Percentiles rank a stretch among this genome's conserved stretches.
Evolutionary conservation across 768 basidiomycete species (phyloP).

Genomic region (Naematelia aurantialba): DNA sequence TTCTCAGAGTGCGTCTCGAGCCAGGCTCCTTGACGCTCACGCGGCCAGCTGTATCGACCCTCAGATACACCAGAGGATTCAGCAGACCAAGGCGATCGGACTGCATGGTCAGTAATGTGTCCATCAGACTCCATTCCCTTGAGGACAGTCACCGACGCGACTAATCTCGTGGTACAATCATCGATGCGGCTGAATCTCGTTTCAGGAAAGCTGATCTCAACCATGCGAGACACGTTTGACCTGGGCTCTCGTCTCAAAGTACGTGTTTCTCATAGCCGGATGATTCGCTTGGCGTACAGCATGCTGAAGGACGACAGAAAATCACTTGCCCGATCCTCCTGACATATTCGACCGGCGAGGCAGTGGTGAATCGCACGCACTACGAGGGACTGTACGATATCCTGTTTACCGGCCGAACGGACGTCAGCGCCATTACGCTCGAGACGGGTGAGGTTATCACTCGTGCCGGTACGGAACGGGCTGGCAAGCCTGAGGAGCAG

Average conservation of each 20-base stretch:
- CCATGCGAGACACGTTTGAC: background rate
- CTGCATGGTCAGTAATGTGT: no score
- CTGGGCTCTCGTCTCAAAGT: background rate
- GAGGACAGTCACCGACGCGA: no score
- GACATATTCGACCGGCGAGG: background rate
- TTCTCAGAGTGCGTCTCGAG: no score
- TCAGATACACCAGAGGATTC: no score
- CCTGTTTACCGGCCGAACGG: background rate
- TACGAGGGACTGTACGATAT: background rate
- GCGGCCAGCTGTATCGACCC: no score
- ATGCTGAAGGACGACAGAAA: background rate
- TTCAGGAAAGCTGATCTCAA: background rate
- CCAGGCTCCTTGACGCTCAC: no score
- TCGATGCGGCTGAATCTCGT: background rate
- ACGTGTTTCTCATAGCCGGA: background rate
- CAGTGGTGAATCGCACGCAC: background rate
- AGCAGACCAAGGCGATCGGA: no score
- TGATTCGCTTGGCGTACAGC: background rate
- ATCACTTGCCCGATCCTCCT: slow-evolving; percentile 1
- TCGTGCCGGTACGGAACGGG: no score
- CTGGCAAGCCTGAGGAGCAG: no score
- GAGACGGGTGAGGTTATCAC: background rate
- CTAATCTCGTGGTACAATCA: background rate
- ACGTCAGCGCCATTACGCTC: background rate
- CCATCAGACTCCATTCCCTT: no score